These are phyloP conservation scores for Neocatenulostroma microsporum DNA, from an alignment of 2,329 filamentous ascomycete species.

Conservation along the genomic window DNA sequence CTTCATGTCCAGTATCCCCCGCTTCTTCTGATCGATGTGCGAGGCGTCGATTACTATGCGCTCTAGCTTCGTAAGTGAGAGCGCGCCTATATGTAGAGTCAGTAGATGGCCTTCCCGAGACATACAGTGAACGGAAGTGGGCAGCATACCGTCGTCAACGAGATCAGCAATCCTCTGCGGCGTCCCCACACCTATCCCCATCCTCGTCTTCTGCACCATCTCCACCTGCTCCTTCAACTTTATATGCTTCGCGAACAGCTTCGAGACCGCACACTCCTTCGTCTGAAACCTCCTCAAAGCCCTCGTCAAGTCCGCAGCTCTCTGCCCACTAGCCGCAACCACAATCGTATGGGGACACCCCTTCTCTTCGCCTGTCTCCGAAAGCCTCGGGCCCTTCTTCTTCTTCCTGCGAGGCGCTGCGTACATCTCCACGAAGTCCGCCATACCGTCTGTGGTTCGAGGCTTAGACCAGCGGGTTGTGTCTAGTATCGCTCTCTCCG, in stretches of 20 bases:
- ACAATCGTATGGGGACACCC: conserved; percentile 69
- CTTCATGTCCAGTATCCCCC: conserved; percentile 89
- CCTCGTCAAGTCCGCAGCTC: conserved; percentile 77
- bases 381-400: conserved; percentile 47
- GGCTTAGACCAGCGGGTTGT: conserved; percentile 64
- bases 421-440: conserved; percentile 67
- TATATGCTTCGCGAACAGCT: conserved; percentile 97
- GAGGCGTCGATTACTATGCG: conserved; percentile 84
- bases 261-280: conserved; percentile 71
- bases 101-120: no score
- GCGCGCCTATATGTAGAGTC: no score
- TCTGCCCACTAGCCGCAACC: conserved; percentile 72
- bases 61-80: conserved; percentile 64
- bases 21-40: conserved; percentile 89
- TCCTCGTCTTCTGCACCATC: conserved; percentile 59
- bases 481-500: conserved; percentile 72
- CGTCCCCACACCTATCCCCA: conserved; percentile 85
- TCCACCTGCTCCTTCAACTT: conserved; percentile 81
- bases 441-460: conserved; percentile 63
- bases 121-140: no score
- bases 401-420: conserved; percentile 30
- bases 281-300: conserved; percentile 69
- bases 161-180: conserved; percentile 75
- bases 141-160: conserved; percentile 62
- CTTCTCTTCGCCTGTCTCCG: conserved; percentile 58